Base-by-base conservation (phyloP, 2,329 filamentous ascomycete genomes). In the Cytospora schulzeri region DNA sequence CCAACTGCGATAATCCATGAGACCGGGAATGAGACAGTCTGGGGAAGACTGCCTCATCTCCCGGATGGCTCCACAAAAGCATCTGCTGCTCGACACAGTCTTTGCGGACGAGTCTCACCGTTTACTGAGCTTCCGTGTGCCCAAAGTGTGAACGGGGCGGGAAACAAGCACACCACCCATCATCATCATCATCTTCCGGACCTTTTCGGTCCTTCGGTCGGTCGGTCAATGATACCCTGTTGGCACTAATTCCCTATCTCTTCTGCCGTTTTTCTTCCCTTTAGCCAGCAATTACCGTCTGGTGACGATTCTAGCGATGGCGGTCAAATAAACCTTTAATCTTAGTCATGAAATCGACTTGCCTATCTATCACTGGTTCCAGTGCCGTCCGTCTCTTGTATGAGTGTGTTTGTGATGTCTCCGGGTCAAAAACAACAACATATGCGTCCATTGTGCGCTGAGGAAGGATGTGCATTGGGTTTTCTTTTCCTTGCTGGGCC, bases 341-440 rank as follows among this genome's bases (percentile, higher is more conserved):
- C 28, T 62, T 62, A 62, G 59, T 62, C 59, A 62, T 62, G 52
- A 33, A 62, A 50, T 55, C 31, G 17, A 26, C 15, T 56, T 38
- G 28, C 19, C 24, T 38, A 15, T 22, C 24, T 38, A 15, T 22
- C 26, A n/a, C 38, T 52, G 38, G 7, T 52, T 5, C 41, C 31
- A 14, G 4, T 45, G 19, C 17, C 19, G 45, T 4, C 11, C 33
- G 15, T 33, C 28, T 50, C 26, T 48, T 14, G 51, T 29, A 26
- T 31, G 11, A 4, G 33, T 50, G 22, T 28, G 15, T 52, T 56
- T 11, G 59, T 51, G 55, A 56, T 62, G 29, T 35, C 29, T 26
- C 15, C 11, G 26, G 33, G 8, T 48, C 11, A 4, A 24, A 2
- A 22, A 22, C n/a, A 24, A n/a, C 41, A 24, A 48, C n/a, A 22